phyloP scores from a whole-genome alignment of 805 yeast genomes.

The Candida silvatica region DNA sequence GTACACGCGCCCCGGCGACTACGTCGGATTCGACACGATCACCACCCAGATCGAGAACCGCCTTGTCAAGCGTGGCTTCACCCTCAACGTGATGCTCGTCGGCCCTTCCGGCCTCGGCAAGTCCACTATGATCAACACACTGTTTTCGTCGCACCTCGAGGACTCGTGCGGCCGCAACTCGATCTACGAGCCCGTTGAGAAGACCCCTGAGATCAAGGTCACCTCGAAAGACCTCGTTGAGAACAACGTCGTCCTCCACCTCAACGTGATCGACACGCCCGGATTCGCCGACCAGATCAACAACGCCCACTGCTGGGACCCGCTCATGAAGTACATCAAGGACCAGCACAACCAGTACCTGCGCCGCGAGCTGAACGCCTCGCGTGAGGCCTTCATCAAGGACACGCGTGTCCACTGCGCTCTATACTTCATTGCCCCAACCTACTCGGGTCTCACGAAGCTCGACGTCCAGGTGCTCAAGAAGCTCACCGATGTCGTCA shows the following conservation, averaged over 20 bases:
- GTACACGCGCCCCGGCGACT: constrained; percentile 49
- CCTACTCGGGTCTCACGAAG: constrained; percentile 74
- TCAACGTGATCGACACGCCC: constrained; percentile 92
- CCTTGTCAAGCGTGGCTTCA: constrained; percentile 85
- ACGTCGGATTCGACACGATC: constrained; percentile 96
- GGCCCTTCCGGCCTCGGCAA: constrained; percentile 94
- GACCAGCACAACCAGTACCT: constrained; percentile 89
- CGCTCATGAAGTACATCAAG: constrained; percentile 85
- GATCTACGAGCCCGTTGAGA: constrained; percentile 64
- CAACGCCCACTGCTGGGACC: constrained; percentile 96
- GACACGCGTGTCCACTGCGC: constrained; percentile 94
- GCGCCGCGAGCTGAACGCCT: constrained; percentile 91
- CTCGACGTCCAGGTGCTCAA: constrained; percentile 77
- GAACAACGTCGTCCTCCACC: constrained; percentile 76
- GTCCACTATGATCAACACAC: constrained; percentile 82
- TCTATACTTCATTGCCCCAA: constrained; percentile 84
- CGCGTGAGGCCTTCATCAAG: constrained; percentile 70
- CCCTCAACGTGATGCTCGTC: constrained; percentile 88
- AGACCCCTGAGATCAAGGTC: constrained; percentile 78
- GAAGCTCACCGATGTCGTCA: constrained; percentile 81
- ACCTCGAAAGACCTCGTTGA: constrained; percentile 67
- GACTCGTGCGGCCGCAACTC: constrained; percentile 65
- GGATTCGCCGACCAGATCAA: constrained; percentile 97
- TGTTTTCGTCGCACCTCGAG: constrained; percentile 76
- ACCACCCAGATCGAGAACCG: constrained; percentile 93